Conservation (phyloP, 2,329 filamentous ascomycete species). For the Monosporascus cannonballus region DNA sequence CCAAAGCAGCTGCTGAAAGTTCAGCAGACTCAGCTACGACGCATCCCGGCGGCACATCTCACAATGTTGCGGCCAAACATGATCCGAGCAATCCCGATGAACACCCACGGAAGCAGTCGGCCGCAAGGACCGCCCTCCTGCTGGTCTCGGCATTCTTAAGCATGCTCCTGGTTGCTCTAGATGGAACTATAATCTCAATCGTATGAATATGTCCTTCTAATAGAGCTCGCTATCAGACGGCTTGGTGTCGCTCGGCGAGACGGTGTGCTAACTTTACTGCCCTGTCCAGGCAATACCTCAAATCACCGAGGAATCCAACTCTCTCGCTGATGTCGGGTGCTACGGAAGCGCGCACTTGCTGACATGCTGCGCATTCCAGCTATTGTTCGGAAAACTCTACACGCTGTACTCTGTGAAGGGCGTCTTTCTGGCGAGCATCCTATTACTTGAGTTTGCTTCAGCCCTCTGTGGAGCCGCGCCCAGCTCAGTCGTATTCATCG, state of each 20-base stretch:
- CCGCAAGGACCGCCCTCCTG: constrained; percentile 19
- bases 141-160: constrained; percentile 32
- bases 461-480: constrained; percentile 23
- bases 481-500: constrained; percentile 20
- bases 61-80: too few relatives aligned
- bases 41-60: too few relatives aligned
- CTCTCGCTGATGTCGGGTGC: constrained; percentile 21
- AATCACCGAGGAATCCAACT: constrained; percentile 22
- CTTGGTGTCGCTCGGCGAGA: too few relatives aligned
- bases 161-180: too few relatives aligned
- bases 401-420: constrained; percentile 17
- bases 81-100: neutral
- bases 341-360: constrained; percentile 23
- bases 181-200: too few relatives aligned
- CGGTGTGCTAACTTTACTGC: too few relatives aligned
- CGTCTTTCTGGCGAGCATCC: constrained; percentile 6
- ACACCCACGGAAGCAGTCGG: constrained; percentile 16
- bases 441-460: constrained; percentile 19
- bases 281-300: constrained; percentile 12
- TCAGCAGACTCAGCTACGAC: too few relatives aligned
- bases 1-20: too few relatives aligned
- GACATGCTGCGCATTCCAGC: constrained; percentile 18
- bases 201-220: too few relatives aligned
- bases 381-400: constrained; percentile 19
- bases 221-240: too few relatives aligned